A percentile compares a stretch with the other conserved stretches of the same genome.
These are phyloP conservation scores for Lolium multiflorum DNA, from an alignment of 176 grass and related monocot species.

Conservation along the genomic window DNA sequence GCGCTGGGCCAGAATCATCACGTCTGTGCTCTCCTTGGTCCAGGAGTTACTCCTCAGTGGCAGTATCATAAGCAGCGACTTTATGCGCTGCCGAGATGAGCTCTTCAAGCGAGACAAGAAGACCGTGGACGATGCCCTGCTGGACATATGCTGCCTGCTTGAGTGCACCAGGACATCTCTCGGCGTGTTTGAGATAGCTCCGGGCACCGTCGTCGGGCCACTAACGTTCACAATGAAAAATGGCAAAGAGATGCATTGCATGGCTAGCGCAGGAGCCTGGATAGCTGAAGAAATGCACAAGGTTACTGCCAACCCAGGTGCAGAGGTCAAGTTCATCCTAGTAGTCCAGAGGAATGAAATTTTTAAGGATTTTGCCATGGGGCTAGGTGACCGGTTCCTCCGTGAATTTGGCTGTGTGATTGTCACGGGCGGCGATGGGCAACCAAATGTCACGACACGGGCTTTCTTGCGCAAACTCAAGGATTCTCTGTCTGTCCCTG, in stretches of 20 bases:
- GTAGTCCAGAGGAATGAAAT: neutral
- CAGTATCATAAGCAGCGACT: neutral
- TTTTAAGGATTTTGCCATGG: neutral
- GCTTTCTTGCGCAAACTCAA: conserved; percentile 23
- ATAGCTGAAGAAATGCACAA: no score
- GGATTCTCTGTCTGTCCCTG: conserved; percentile 1
- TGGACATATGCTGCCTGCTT: neutral
- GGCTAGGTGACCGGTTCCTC: neutral
- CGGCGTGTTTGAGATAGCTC: neutral
- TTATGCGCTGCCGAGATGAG: neutral
- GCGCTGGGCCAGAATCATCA: neutral
- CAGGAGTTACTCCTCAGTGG: neutral
- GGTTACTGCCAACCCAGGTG: no score
- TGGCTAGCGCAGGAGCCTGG: neutral
- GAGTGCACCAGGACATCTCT: neutral
- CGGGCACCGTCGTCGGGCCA: neutral
- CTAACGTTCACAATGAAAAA: neutral
- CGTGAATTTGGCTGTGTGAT: neutral
- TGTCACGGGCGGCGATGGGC: neutral
- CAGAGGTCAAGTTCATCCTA: neutral
- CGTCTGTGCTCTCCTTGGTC: neutral
- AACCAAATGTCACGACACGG: neutral
- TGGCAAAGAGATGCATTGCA: neutral
- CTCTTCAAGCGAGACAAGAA: neutral
- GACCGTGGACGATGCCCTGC: conserved; percentile 1